phyloP scores from a whole-genome alignment of 495 filamentous ascomycete species.

The Achaetomiella virescens region DNA sequence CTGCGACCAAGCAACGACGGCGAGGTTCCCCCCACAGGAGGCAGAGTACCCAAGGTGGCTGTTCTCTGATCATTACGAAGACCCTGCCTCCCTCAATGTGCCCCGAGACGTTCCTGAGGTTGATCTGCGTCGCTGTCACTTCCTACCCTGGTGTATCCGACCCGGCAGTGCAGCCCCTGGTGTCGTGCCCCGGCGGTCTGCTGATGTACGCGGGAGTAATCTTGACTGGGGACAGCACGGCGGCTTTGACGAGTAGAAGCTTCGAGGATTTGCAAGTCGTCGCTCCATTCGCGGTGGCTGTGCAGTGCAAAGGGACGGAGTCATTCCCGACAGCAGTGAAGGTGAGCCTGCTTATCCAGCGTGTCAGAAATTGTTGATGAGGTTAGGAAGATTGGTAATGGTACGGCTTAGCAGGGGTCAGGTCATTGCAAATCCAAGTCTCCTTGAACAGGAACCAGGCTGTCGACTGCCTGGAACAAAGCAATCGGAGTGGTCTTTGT shows the following conservation, averaged over 20 bases:
- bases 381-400: neutral
- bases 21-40: conserved; percentile 6
- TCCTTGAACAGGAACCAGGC: conserved; percentile 18
- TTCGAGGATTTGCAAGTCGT: conserved; percentile 1
- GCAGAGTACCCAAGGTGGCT: conserved; percentile 8
- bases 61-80: conserved; percentile 12
- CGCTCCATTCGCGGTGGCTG: neutral
- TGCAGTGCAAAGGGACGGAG: conserved; percentile 11
- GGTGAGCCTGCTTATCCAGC: neutral
- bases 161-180: conserved; percentile 14
- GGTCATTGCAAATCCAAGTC: conserved; percentile 23
- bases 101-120: neutral
- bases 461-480: neutral
- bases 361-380: neutral
- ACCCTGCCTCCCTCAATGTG: neutral
- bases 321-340: conserved; percentile 21
- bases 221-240: conserved; percentile 15
- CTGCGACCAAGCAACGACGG: neutral
- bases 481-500: too few relatives aligned
- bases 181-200: conserved; percentile 20
- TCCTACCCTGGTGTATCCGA: conserved; percentile 16
- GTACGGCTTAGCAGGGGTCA: conserved; percentile 11
- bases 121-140: conserved; percentile 8
- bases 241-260: conserved; percentile 11
- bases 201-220: conserved; percentile 16